Base-by-base conservation (phyloP, 345 rosid species). In the Syzygium jambos region DNA sequence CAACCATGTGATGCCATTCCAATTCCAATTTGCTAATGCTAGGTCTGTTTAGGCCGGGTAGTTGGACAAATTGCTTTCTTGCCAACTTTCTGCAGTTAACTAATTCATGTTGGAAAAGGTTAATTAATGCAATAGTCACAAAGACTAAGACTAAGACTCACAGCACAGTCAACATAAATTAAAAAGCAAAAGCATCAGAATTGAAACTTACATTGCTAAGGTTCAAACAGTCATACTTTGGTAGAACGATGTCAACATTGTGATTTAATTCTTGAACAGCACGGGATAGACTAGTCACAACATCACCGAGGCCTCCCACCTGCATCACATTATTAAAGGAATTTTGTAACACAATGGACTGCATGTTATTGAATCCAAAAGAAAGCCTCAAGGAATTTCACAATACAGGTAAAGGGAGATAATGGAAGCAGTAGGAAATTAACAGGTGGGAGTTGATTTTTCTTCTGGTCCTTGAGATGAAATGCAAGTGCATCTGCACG, bases 281-380 rank as follows among this genome's bases (percentile, higher is more conserved):
- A 89, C 98, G 99, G 85, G 99, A 97, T 80, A 97, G 95, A 93
- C 99, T 93, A 88, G 98, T 97, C 89, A 97, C 97, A 16, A 97
- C 98, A 92, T 97, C 98, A 85, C 98, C 99, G 77, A 97, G 92
- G 84, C 99, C 99, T 89, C 99, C 99, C 89, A 97, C 98, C 99
- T 96, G 94, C 92, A 92, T 30, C 13, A 86, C 51, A 73, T 73
- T 38, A 73, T 73, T 17, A 38, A 73, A 73, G 49, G 82, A 73
- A 73, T 19, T 73, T 27, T 84, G 46, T 84, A 10, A 54, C 85
- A 51, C 22, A 73, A 19, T 73, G 82, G 38, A 73, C 82, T 34
- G 49, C 82, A 38, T 11, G 49, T 73, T 21, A 73, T 38, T 73
- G 82, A 73, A 38, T 38, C 82, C 80, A 73, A 34, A 73, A 38